These are phyloP conservation scores for Penicillium arizonense DNA, from an alignment of 495 filamentous ascomycete species.

Conservation along the genomic window DNA sequence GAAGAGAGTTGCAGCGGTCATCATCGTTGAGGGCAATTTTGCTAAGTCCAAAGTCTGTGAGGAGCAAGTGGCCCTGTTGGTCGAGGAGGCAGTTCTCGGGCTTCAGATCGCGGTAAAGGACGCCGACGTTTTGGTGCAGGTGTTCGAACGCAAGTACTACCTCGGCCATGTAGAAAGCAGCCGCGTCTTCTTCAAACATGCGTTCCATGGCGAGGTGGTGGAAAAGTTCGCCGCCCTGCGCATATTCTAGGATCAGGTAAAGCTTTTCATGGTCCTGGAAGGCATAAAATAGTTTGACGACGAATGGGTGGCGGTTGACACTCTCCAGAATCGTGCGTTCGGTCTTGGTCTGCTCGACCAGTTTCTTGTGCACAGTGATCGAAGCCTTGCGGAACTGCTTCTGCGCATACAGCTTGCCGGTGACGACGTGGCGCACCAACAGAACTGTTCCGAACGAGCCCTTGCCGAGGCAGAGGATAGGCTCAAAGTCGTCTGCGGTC, in stretches of 20 bases:
- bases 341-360: conserved; percentile 95
- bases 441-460: conserved; percentile 93
- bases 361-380: conserved; percentile 83
- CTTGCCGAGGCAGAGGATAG: conserved; percentile 93
- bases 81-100: conserved; percentile 97
- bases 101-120: conserved; percentile 95
- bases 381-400: conserved; percentile 98
- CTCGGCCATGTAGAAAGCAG: conserved; percentile 97
- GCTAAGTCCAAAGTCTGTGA: conserved; percentile 95
- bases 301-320: conserved; percentile 92
- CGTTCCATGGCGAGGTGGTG: conserved; percentile 82
- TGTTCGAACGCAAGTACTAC: conserved; percentile 93
- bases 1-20: conserved; percentile 72
- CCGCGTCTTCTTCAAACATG: conserved; percentile 85
- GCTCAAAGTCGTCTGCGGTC: conserved; percentile 85
- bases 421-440: conserved; percentile 82
- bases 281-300: conserved; percentile 96
- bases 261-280: conserved; percentile 98
- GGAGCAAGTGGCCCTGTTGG: conserved; percentile 82
- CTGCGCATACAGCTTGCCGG: conserved; percentile 90
- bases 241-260: conserved; percentile 96
- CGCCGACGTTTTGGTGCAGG: conserved; percentile 85
- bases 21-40: conserved; percentile 88
- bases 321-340: conserved; percentile 92
- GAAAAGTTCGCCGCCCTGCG: conserved; percentile 95